Evolutionary conservation across 2,329 filamentous ascomycete genomes (phyloP).

Genomic region (Cladosporium sp.): DNA sequence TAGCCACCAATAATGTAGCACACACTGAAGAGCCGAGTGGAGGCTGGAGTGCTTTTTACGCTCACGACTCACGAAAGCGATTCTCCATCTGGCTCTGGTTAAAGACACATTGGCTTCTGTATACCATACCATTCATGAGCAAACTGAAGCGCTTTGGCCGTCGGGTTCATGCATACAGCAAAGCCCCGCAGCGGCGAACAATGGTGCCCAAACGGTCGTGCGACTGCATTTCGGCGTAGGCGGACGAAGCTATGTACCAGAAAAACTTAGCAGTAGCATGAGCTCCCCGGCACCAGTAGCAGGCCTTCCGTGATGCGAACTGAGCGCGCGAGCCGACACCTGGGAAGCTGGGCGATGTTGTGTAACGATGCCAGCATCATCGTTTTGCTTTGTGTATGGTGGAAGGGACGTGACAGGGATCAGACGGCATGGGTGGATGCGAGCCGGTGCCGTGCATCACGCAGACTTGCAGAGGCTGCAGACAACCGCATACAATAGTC

Average conservation of each 20-base stretch:
- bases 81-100: not conserved
- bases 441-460: slow-evolving; percentile 2
- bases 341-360: slow-evolving; percentile 14
- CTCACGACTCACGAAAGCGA: not conserved
- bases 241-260: slow-evolving; percentile 14
- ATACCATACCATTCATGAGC: not conserved
- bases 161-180: slow-evolving; percentile 4
- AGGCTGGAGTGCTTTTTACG: not conserved
- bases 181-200: slow-evolving; percentile 12
- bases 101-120: not conserved
- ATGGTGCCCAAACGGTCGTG: slow-evolving; percentile 21
- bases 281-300: slow-evolving; percentile 11
- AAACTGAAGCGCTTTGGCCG: not conserved
- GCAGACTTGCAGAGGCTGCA: not conserved
- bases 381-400: not conserved
- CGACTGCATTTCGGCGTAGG: slow-evolving; percentile 25
- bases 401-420: not conserved
- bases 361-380: slow-evolving; percentile 16
- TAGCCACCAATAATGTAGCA: too few relatives aligned
- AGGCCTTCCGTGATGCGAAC: not conserved
- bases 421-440: slow-evolving; percentile 14
- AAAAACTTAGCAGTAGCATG: slow-evolving; percentile 6
- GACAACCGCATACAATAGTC: slow-evolving; percentile 2
- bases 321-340: slow-evolving; percentile 15
- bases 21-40: not conserved